Conservation (phyloP, 148 eudicot species). For the Drosera capensis region DNA sequence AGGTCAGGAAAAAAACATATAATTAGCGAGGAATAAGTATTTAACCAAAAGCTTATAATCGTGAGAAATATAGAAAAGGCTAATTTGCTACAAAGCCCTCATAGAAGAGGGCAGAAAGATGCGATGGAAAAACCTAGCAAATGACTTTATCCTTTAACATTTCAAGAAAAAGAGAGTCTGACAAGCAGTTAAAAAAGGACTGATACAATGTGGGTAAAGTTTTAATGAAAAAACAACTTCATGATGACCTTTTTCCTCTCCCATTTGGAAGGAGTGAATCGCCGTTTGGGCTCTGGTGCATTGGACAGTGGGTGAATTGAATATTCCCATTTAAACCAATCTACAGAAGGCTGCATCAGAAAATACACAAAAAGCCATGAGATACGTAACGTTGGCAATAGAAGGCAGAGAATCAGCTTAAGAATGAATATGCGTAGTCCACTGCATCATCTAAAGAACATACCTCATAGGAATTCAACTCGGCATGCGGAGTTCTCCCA, state of each 20-base stretch:
- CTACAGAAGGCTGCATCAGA: slow-evolving; percentile 72
- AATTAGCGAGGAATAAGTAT: background rate
- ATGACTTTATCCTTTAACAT: no score
- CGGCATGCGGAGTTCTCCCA: slow-evolving; percentile 86
- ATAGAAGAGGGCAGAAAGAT: no score
- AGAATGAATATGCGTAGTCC: no score
- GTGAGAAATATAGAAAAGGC: background rate
- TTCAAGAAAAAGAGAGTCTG: no score
- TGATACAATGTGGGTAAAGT: no score
- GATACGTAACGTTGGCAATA: no score
- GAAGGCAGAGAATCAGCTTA: background rate
- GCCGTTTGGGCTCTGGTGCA: slow-evolving; percentile 92
- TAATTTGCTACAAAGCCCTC: no score
- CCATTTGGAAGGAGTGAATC: slow-evolving; percentile 87
- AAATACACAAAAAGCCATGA: background rate
- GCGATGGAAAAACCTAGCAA: no score
- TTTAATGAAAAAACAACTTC: background rate
- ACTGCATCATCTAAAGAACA: no score
- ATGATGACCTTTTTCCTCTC: slow-evolving; percentile 49
- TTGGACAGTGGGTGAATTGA: slow-evolving; percentile 64
- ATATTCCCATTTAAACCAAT: slow-evolving; percentile 72
- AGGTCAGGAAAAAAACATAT: background rate
- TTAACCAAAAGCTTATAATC: background rate
- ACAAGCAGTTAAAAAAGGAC: no score
- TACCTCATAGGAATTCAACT: slow-evolving; percentile 79